These are phyloP conservation scores for Pterocarpus macrocarpus DNA, from an alignment of 306 rosid species.

Conservation along the genomic window DNA sequence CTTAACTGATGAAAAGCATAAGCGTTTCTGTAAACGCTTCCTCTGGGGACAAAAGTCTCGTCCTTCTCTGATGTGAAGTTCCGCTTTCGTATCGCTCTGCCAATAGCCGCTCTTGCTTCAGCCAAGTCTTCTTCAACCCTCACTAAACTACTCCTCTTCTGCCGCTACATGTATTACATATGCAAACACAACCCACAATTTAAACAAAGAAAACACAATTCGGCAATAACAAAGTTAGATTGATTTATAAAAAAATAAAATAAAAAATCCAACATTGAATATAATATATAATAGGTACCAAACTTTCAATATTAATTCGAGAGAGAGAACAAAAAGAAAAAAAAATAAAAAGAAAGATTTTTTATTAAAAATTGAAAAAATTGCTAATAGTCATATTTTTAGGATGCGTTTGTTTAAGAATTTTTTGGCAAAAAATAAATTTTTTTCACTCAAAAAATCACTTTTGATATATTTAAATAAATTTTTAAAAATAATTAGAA, in stretches of 20 bases:
- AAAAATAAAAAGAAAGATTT: too few species aligned
- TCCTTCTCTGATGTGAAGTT: constrained; percentile 58
- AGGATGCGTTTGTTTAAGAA: too few species aligned
- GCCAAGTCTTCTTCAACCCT: constrained; percentile 66
- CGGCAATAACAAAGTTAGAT: not conserved
- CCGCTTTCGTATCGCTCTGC: constrained; percentile 40
- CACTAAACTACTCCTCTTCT: constrained; percentile 35
- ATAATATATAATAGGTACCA: not conserved
- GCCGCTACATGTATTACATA: not conserved
- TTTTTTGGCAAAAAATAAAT: too few species aligned
- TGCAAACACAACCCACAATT: too few species aligned
- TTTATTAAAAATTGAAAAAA: too few species aligned
- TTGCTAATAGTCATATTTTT: too few species aligned
- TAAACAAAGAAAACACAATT: not conserved
- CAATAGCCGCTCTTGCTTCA: constrained; percentile 65
- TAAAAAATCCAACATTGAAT: not conserved
- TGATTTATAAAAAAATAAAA: not conserved
- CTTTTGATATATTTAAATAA: too few species aligned
- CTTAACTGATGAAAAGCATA: constrained; percentile 79
- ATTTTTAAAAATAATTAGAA: too few species aligned
- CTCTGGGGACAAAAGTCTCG: constrained; percentile 66
- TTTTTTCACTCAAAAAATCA: too few species aligned
- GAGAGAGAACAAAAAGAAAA: too few species aligned
- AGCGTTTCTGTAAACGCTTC: constrained; percentile 67
- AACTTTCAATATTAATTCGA: not conserved